Evolutionary conservation across 805 yeast species (phyloP).

Genomic region (Cyberlindnera veronae): DNA sequence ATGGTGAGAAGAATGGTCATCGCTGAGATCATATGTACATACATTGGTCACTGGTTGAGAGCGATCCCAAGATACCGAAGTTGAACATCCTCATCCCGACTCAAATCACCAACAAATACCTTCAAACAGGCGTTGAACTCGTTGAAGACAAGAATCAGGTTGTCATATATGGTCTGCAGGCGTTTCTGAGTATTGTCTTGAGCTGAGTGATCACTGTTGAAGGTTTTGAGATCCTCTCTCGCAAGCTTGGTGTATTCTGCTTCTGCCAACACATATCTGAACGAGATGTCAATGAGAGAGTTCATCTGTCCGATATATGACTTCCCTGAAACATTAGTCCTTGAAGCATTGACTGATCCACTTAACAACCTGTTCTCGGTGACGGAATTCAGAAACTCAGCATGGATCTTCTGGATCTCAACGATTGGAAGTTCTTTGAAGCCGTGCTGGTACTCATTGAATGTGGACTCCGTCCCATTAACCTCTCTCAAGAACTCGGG

Average conservation of each 20-base stretch:
- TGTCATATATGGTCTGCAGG: conserved; percentile 31
- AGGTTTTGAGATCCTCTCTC: conserved; percentile 21
- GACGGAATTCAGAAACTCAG: conserved; percentile 33
- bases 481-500: conserved; percentile 19
- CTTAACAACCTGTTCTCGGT: conserved; percentile 36
- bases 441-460: conserved; percentile 5
- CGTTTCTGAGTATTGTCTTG: conserved; percentile 26
- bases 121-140: conserved; percentile 42
- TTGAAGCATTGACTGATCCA: conserved; percentile 22
- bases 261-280: conserved; percentile 37
- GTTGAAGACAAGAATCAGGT: conserved; percentile 39
- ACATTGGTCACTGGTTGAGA: conserved; percentile 18
- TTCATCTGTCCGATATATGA: conserved; percentile 42
- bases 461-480: conserved; percentile 12
- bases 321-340: conserved; percentile 36
- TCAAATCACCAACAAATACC: conserved; percentile 47
- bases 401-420: conserved; percentile 39
- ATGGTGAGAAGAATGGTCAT: too few species aligned
- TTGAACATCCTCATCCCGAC: conserved; percentile 47
- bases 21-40: background rate
- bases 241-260: conserved; percentile 36
- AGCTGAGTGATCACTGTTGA: conserved; percentile 21
- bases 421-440: conserved; percentile 43
- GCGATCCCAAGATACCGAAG: conserved; percentile 44
- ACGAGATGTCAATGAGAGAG: conserved; percentile 33